Percentiles rank a stretch among this genome's conserved stretches.
These are phyloP conservation scores for Paramecium tetraurelia DNA, from an alignment of 73 alveolate species.

Conservation along the genomic window DNA sequence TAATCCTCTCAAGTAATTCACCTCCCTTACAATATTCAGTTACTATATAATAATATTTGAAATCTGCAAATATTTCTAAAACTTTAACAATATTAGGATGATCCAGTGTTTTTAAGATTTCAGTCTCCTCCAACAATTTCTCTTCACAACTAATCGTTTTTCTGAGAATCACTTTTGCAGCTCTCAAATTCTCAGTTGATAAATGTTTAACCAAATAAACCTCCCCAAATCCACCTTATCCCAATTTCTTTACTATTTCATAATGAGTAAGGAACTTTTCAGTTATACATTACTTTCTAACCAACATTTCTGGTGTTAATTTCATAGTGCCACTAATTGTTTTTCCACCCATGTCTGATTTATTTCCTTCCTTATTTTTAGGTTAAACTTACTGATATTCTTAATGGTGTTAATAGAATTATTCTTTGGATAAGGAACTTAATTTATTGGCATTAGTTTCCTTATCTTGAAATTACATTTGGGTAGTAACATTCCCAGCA, in stretches of 20 bases:
- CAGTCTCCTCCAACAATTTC: conserved; percentile 52
- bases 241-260: conserved; percentile 26
- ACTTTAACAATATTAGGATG: conserved; percentile 60
- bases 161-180: conserved; percentile 42
- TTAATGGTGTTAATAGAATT: background rate
- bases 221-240: conserved; percentile 60
- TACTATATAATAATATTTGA: conserved; percentile 43
- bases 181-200: conserved; percentile 49
- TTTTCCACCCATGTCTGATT: background rate
- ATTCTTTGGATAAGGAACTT: background rate
- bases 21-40: conserved; percentile 76
- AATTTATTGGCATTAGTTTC: background rate
- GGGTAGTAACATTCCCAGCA: background rate
- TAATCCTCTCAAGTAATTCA: conserved; percentile 74
- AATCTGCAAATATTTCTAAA: conserved; percentile 52
- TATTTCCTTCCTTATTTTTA: background rate
- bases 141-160: conserved; percentile 41
- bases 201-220: conserved; percentile 52
- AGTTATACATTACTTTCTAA: conserved; percentile 8
- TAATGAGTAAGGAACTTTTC: conserved; percentile 33
- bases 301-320: conserved; percentile 25
- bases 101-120: conserved; percentile 44
- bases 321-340: background rate
- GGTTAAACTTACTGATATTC: background rate
- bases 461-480: background rate